Evolutionary conservation across 2,329 filamentous ascomycete genomes (phyloP), one percentile per base, ranked within the genome.

Genomic region (Claviceps sp.): DNA sequence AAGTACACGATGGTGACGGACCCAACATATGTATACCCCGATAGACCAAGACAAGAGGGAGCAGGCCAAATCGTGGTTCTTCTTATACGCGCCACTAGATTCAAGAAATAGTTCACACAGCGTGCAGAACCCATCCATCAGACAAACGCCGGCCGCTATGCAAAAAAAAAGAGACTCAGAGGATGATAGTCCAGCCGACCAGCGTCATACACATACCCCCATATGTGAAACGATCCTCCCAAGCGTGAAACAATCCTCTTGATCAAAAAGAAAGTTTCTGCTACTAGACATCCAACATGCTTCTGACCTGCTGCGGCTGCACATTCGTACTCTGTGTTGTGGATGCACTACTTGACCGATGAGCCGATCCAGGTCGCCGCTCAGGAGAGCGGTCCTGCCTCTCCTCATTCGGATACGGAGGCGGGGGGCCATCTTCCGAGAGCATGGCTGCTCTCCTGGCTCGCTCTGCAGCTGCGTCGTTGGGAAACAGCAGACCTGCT

Each of bases 201-300:
- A 43, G 41, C 30, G 13, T 43, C 18, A 24, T 43, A 9, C 20
- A 43, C 38, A 41, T 41, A 7, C 3, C 38, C n/a, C 38, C 38
- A 13, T 7, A 26, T 24, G 22, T 16, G 30, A 11, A 34, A 34
- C 30, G 30, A 34, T 34, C 9, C 30, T 34, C 9, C 9, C 4
- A 34, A 11, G 11, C 42, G 20, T 26, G 13, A n/a, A 22, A 45
- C 13, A 26, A 20, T 24, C 11, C 14, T 44, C 4, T 43, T 24
- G 11, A 4, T 44, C 42, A 34, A 11, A 4, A 11, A 11, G 30
- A 11, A 34, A 34, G 30, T 34, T 1, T 44, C n/a, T n/a, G 9
- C 18, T 43, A 24, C 51, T 63, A 81, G 14, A 81, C 60, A 58
- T 81, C 78, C 58, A 81, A 57, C 78, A 81, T 81, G 60, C 78